Percentiles rank a stretch among this genome's conserved stretches.
Conservation (phyloP, 768 basidiomycete genomes). For the Naematelia aurantialba region DNA sequence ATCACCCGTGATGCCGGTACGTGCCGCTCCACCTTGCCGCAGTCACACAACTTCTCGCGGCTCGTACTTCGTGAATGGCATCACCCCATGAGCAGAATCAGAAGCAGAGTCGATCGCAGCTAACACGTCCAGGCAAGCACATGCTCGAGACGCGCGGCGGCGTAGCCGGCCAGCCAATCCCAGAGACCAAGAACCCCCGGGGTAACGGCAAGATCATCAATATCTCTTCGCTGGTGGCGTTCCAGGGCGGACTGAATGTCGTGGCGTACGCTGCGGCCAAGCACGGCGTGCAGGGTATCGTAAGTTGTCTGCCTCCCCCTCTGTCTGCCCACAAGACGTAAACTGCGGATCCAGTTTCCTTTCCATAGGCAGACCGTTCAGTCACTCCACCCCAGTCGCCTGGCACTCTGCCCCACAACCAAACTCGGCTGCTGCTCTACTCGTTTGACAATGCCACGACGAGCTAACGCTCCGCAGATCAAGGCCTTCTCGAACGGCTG, state of each 20-base stretch:
- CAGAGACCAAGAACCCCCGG: conserved; percentile 40
- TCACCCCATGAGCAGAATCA: neutral
- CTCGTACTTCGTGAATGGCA: too few species aligned
- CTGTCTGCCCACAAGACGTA: too few species aligned
- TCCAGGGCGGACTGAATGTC: conserved; percentile 60
- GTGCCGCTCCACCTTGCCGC: neutral
- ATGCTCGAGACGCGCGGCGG: conserved; percentile 64
- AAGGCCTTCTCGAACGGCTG: conserved; percentile 92
- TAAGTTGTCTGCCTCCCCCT: conserved; percentile 25
- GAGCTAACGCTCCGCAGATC: conserved; percentile 22
- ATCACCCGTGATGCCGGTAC: conserved; percentile 76
- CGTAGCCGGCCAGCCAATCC: conserved; percentile 43
- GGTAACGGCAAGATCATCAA: conserved; percentile 69
- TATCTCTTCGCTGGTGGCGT: conserved; percentile 56
- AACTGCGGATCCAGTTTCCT: too few species aligned
- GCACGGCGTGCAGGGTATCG: conserved; percentile 65
- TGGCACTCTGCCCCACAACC: too few species aligned
- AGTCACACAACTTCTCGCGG: neutral
- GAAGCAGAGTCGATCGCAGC: neutral
- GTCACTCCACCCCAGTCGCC: too few species aligned
- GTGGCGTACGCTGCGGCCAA: conserved; percentile 91
- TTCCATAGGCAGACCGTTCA: too few species aligned
- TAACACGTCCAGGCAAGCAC: conserved; percentile 58
- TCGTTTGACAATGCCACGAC: too few species aligned
- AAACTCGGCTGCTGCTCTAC: too few species aligned